Evolutionary conservation across 257 asterid genomes (phyloP).

Genomic region (Mitragyna speciosa): DNA sequence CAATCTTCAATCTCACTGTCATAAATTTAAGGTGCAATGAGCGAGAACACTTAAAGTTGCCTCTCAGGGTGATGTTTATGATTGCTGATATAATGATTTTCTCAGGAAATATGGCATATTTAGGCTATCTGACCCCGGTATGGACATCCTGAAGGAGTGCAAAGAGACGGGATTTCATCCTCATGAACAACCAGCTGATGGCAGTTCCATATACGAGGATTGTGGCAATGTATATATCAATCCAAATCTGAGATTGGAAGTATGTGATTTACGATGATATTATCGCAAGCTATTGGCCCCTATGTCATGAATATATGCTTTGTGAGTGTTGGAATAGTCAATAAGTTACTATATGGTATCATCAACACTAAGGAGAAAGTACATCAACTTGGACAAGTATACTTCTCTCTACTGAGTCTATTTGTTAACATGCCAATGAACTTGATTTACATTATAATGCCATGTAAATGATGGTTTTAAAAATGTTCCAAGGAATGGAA

Average conservation of each 20-base stretch:
- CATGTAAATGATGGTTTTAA: background rate
- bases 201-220: constrained; percentile 36
- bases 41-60: background rate
- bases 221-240: constrained; percentile 39
- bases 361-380: background rate
- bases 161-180: constrained; percentile 43
- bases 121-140: constrained; percentile 42
- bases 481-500: background rate
- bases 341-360: background rate
- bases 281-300: background rate
- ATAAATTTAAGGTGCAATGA: background rate
- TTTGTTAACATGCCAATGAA: background rate
- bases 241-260: constrained; percentile 47
- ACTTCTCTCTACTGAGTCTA: background rate
- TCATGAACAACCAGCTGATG: constrained; percentile 41
- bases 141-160: constrained; percentile 48
- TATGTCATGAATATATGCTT: background rate
- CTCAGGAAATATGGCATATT: constrained; percentile 47
- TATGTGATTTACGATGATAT: constrained; percentile 39
- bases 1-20: background rate
- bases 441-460: background rate
- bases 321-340: background rate
- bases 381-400: background rate
- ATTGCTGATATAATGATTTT: background rate
- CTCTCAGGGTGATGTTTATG: background rate